These are phyloP conservation scores for Fomitopsis palustris DNA, from an alignment of 1,284 basidiomycete species.

Conservation along the genomic window DNA sequence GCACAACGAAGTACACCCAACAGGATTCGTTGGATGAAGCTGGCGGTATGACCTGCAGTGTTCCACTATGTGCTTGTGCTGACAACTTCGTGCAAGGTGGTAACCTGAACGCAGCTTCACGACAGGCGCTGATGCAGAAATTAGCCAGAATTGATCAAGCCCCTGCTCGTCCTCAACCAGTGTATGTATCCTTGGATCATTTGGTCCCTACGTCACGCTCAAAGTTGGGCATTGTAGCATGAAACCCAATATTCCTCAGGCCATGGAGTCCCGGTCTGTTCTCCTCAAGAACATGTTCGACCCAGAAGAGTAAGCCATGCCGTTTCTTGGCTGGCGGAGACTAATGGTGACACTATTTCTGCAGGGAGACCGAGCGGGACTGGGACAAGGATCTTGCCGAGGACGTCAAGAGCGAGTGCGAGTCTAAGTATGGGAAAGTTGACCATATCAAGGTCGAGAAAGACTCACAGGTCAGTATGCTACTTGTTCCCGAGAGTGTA, in stretches of 20 bases:
- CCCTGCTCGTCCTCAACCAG: conserved; percentile 49
- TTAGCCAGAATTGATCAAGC: conserved; percentile 87
- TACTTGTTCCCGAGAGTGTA: no score
- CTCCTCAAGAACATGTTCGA: conserved; percentile 96
- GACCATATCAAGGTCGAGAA: conserved; percentile 90
- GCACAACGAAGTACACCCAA: conserved; percentile 67
- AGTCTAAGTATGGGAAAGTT: conserved; percentile 87
- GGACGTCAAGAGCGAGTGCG: conserved; percentile 93
- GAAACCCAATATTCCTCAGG: conserved; percentile 69
- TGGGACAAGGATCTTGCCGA: conserved; percentile 97
- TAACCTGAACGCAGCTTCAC: conserved; percentile 93
- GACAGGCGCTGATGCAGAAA: conserved; percentile 99
- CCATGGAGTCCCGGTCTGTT: conserved; percentile 82
- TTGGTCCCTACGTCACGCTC: not conserved
- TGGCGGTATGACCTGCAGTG: conserved; percentile 51
- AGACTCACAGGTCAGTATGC: conserved; percentile 77
- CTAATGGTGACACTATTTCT: conserved; percentile 5
- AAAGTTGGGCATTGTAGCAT: conserved; percentile 33
- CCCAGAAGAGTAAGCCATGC: conserved; percentile 77
- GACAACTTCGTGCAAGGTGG: conserved; percentile 48
- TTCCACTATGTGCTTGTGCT: no score
- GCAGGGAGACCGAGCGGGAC: conserved; percentile 89
- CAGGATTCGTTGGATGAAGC: conserved; percentile 82
- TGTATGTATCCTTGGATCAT: conserved; percentile 41
- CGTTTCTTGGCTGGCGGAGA: not conserved